phyloP scores from a whole-genome alignment of 352 stramenopile species.

The Phytophthora meadii region DNA sequence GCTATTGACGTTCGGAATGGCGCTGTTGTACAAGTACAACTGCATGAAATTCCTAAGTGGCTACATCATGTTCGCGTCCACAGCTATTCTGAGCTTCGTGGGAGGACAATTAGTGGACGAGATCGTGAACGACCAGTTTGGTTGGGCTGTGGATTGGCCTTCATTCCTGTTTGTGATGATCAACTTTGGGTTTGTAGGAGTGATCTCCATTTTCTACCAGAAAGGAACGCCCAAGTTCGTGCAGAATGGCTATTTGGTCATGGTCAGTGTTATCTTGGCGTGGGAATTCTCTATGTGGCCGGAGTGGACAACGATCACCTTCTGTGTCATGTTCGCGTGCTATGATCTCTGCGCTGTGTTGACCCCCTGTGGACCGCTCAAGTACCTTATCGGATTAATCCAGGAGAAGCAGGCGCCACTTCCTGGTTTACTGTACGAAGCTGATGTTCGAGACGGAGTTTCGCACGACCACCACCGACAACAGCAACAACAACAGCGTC shows the following conservation, averaged over 20 bases:
- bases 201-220: conserved; percentile 92
- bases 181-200: conserved; percentile 91
- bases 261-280: conserved; percentile 96
- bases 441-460: conserved; percentile 82
- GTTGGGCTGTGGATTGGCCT: conserved; percentile 78
- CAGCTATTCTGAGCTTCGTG: conserved; percentile 87
- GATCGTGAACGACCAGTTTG: conserved; percentile 76
- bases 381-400: conserved; percentile 92
- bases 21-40: conserved; percentile 91
- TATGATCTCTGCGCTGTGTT: conserved; percentile 99
- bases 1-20: conserved; percentile 89
- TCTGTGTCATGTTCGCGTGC: conserved; percentile 95
- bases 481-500: conserved; percentile 24
- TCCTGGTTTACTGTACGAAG: conserved; percentile 97
- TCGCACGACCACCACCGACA: conserved; percentile 51
- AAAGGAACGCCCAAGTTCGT: conserved; percentile 85
- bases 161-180: conserved; percentile 90
- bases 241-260: conserved; percentile 95
- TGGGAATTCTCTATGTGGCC: conserved; percentile 98
- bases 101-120: conserved; percentile 87
- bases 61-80: conserved; percentile 92
- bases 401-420: conserved; percentile 91
- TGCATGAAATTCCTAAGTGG: conserved; percentile 81
- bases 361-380: conserved; percentile 97
- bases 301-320: conserved; percentile 92